Evolutionary conservation across 805 yeast genomes (phyloP), one percentile per base, ranked within the genome.

Genomic region (Kurtzmaniella fragi): DNA sequence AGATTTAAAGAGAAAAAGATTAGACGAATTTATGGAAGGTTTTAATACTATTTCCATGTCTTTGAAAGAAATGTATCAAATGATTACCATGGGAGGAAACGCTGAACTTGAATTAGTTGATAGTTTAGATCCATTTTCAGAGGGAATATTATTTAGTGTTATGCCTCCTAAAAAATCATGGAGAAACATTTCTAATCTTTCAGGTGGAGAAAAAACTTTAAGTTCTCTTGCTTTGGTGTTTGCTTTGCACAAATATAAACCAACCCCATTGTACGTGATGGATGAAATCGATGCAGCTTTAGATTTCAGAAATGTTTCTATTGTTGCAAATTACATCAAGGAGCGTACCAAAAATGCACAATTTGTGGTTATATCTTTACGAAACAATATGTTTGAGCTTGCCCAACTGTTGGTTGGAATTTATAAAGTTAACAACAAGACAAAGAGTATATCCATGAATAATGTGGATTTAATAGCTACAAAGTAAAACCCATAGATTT

Each of bases 151-250:
- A 31, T 93, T 93, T 61, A 85, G 96, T 60, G 99, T 93, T 5
- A 93, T 93, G 99, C 99, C 99, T 2, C 99, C 99, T 0, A 91
- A 89, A 65, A 93, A 93, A 60, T 82, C 95, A 29, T 93, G 99
- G 99, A 84, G 85, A 56, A 93, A 93, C 53, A 93, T 93, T 39
- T 80, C 95, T 14, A 93, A 93, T 53, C 65, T 93, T 41, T 89
- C 97, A 2, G 99, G 99, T 48, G 99, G 99, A 47, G 99, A 93
- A 53, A 93, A 93, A 63, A 93, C 99, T 0, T 73, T 93, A 45
- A 84, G 95, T 52, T 91, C 98, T 0, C 71, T 93, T 52, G 98
- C 99, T 0, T 70, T 93, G 49, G 99, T 93, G 2, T 93, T 93
- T 71, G 98, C 99, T 0, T 73, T 93, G 23, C 99, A 93, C 59